Conservation (phyloP, 371 early-diverging fungal species). For the Mucor piriformis region DNA sequence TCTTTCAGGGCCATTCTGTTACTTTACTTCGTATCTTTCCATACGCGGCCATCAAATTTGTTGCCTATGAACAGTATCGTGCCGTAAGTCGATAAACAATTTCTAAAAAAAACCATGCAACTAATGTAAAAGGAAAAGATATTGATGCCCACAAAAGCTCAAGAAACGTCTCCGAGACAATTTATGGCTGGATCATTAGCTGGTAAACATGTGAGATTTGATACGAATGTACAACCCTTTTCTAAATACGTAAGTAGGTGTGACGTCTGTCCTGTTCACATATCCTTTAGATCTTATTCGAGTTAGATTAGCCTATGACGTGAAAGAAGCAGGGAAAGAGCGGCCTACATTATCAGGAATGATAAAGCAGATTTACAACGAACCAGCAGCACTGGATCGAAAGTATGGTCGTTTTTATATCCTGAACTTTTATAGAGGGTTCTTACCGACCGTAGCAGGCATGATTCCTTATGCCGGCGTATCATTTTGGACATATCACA, state of each 20-base stretch:
- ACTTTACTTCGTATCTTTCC: conserved; percentile 94
- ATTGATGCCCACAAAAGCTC: conserved; percentile 69
- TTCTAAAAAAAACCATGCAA: no score
- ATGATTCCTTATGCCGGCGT: conserved; percentile 97
- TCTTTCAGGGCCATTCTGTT: conserved; percentile 95
- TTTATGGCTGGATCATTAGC: conserved; percentile 82
- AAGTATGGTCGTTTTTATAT: conserved; percentile 29
- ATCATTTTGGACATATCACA: conserved; percentile 80
- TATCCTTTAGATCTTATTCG: conserved; percentile 95
- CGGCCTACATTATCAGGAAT: conserved; percentile 41
- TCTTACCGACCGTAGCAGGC: conserved; percentile 86
- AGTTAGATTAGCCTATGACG: conserved; percentile 91
- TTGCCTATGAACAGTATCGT: conserved; percentile 90
- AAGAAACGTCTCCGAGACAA: conserved; percentile 64
- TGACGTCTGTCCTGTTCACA: conserved; percentile 87
- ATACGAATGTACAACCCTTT: no score
- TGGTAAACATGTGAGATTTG: no score
- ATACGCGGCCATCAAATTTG: conserved; percentile 95
- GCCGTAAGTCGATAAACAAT: no score
- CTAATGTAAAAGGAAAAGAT: conserved; percentile 31
- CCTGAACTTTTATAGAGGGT: conserved; percentile 92
- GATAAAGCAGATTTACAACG: conserved; percentile 56
- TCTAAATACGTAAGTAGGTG: no score
- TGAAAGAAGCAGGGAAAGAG: conserved; percentile 40
- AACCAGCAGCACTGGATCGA: conserved; percentile 49